phyloP scores from a whole-genome alignment of 768 basidiomycete species.

The Psilocybe cubensis region DNA sequence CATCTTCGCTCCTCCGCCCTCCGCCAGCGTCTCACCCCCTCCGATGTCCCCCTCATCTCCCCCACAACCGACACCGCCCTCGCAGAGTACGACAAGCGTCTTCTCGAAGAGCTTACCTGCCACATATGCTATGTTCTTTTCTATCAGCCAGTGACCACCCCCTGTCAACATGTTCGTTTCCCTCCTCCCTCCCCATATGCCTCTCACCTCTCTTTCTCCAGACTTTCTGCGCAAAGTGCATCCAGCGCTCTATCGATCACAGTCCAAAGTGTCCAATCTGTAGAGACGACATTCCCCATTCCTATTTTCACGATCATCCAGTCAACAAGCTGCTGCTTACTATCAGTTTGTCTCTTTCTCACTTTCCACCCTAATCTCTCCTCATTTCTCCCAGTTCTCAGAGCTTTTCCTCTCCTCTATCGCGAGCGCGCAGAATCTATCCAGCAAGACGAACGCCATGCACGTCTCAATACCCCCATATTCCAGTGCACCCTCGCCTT shows the following conservation, averaged over 20 bases:
- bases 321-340: slow-evolving; percentile 72
- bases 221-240: slow-evolving; percentile 91
- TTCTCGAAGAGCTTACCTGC: slow-evolving; percentile 77
- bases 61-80: slow-evolving; percentile 27
- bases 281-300: slow-evolving; percentile 74
- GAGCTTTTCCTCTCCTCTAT: slow-evolving; percentile 69
- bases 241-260: slow-evolving; percentile 91
- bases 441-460: slow-evolving; percentile 76
- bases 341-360: slow-evolving; percentile 52
- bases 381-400: slow-evolving; percentile 52
- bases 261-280: slow-evolving; percentile 83
- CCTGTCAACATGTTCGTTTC: slow-evolving; percentile 87
- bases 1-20: slow-evolving; percentile 38
- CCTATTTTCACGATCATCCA: slow-evolving; percentile 83
- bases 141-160: slow-evolving; percentile 88
- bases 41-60: slow-evolving; percentile 33
- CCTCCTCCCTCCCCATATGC: slow-evolving; percentile 6
- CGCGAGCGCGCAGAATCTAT: slow-evolving; percentile 64
- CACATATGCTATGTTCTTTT: slow-evolving; percentile 89
- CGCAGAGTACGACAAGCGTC: slow-evolving; percentile 58
- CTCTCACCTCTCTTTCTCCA: slow-evolving; percentile 32
- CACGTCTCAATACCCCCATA: slow-evolving; percentile 85
- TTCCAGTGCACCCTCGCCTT: slow-evolving; percentile 91
- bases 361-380: slow-evolving; percentile 2
- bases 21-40: slow-evolving; percentile 31